phyloP scores from a whole-genome alignment of 1,284 basidiomycete species.

The Ustilago curta region DNA sequence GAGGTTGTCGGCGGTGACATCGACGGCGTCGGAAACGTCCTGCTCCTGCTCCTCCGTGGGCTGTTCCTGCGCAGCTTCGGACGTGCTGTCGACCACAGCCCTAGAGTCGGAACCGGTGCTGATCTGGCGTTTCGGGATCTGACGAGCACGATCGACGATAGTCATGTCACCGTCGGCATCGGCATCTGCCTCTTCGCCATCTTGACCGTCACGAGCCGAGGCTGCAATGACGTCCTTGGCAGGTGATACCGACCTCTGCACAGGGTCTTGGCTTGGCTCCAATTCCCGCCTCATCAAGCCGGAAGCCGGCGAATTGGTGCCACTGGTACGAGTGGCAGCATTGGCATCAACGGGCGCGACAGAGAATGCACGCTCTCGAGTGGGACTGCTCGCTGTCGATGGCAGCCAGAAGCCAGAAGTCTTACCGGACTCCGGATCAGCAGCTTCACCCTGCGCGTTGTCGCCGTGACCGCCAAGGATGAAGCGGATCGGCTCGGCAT shows the following conservation, averaged over 20 bases:
- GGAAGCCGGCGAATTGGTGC: conserved; percentile 57
- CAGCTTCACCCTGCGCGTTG: conserved; percentile 22
- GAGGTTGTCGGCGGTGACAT: conserved; percentile 5
- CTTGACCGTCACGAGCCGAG: neutral
- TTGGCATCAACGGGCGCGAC: conserved; percentile 14
- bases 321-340: conserved; percentile 31
- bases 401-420: conserved; percentile 29
- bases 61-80: conserved; percentile 69
- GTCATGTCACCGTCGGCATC: conserved; percentile 44
- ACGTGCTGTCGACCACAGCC: neutral
- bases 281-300: conserved; percentile 20
- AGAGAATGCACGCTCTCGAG: conserved; percentile 32
- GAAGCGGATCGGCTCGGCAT: conserved; percentile 69
- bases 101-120: conserved; percentile 16
- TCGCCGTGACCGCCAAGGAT: conserved; percentile 42
- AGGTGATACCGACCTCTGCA: conserved; percentile 13
- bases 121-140: conserved; percentile 14
- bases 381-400: conserved; percentile 35
- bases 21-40: conserved; percentile 71
- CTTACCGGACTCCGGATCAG: conserved; percentile 15
- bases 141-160: conserved; percentile 38
- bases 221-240: conserved; percentile 1
- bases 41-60: conserved; percentile 86
- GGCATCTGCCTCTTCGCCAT: conserved; percentile 10
- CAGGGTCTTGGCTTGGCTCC: conserved; percentile 14